Percentiles rank a stretch among this genome's conserved stretches.
Conservation (phyloP, 2,329 filamentous ascomycete genomes). For the Elsinoe perseae region DNA sequence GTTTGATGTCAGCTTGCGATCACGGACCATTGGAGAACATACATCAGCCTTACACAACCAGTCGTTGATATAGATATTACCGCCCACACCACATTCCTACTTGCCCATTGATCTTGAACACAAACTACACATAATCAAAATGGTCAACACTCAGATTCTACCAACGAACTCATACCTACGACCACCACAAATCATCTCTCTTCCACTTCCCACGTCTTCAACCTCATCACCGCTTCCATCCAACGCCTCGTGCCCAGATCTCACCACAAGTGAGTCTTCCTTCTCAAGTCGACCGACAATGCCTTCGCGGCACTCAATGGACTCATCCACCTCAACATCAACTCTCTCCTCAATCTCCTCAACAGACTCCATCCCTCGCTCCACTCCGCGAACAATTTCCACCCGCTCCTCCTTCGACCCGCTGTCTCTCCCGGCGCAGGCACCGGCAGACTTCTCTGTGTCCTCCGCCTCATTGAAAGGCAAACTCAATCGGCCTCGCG, state of each 20-base stretch:
- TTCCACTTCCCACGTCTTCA: not conserved
- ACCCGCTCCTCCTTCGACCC: constrained; percentile 15
- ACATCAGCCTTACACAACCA: constrained; percentile 8
- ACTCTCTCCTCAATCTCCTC: constrained; percentile 13
- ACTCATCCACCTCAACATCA: constrained; percentile 11
- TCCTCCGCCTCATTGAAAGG: not conserved
- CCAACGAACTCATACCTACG: not conserved
- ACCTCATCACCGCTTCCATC: not conserved
- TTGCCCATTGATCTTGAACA: not conserved
- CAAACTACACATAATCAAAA: not conserved
- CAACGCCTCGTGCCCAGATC: constrained; percentile 5
- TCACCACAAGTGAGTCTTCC: not conserved
- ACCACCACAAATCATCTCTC: constrained; percentile 14
- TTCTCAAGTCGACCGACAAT: not conserved
- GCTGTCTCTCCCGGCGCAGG: constrained; percentile 4
- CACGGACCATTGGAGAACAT: not conserved
- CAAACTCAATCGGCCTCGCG: not conserved
- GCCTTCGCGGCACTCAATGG: constrained; percentile 12
- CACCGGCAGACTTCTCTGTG: constrained; percentile 3
- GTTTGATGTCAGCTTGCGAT: constrained; percentile 7
- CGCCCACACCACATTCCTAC: not conserved
- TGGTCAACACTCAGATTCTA: constrained; percentile 5
- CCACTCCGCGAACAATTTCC: constrained; percentile 1
- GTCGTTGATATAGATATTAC: not conserved
- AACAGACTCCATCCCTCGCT: not conserved